These are phyloP conservation scores for Beauveria pseudobassiana DNA, from an alignment of 2,329 filamentous ascomycete species.

Conservation along the genomic window DNA sequence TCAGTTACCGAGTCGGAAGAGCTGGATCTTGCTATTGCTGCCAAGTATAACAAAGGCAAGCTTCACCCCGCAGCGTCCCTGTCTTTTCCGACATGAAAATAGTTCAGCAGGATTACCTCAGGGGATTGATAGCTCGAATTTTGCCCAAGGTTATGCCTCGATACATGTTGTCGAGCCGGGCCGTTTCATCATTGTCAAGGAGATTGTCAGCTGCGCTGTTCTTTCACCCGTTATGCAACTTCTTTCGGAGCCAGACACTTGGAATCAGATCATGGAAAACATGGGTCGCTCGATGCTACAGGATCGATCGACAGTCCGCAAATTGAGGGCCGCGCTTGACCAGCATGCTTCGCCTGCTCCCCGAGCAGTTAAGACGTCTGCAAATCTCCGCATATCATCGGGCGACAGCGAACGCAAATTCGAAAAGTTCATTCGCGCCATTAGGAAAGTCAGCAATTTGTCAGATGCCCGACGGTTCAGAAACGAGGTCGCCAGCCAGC, in stretches of 20 bases:
- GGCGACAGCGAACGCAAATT: slow-evolving; percentile 87
- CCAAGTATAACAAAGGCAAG: slow-evolving; percentile 81
- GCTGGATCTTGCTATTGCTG: slow-evolving; percentile 90
- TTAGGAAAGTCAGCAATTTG: slow-evolving; percentile 80
- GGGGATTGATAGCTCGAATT: slow-evolving; percentile 63
- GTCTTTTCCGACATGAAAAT: slow-evolving; percentile 73
- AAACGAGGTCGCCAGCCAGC: slow-evolving; percentile 84
- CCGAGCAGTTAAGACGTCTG: slow-evolving; percentile 52
- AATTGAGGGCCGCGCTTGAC: slow-evolving; percentile 83
- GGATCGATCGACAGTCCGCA: slow-evolving; percentile 89
- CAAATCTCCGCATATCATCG: slow-evolving; percentile 72
- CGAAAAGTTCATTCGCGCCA: slow-evolving; percentile 85
- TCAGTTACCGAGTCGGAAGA: slow-evolving; percentile 95
- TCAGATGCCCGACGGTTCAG: slow-evolving; percentile 89
- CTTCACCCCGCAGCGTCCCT: slow-evolving; percentile 81
- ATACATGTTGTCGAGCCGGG: slow-evolving; percentile 67
- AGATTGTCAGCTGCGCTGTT: slow-evolving; percentile 90
- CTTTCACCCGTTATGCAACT: slow-evolving; percentile 73
- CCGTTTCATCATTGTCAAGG: slow-evolving; percentile 74
- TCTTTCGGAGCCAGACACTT: slow-evolving; percentile 86
- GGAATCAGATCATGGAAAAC: slow-evolving; percentile 94
- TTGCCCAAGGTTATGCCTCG: slow-evolving; percentile 69
- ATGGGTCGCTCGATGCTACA: slow-evolving; percentile 81
- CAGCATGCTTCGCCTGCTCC: slow-evolving; percentile 83
- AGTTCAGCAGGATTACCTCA: slow-evolving; percentile 81